A percentile compares a stretch with the other conserved stretches of the same genome.
These are phyloP conservation scores for Bothriochloa decipiens DNA, from an alignment of 176 grass and related monocot species.

Conservation along the genomic window DNA sequence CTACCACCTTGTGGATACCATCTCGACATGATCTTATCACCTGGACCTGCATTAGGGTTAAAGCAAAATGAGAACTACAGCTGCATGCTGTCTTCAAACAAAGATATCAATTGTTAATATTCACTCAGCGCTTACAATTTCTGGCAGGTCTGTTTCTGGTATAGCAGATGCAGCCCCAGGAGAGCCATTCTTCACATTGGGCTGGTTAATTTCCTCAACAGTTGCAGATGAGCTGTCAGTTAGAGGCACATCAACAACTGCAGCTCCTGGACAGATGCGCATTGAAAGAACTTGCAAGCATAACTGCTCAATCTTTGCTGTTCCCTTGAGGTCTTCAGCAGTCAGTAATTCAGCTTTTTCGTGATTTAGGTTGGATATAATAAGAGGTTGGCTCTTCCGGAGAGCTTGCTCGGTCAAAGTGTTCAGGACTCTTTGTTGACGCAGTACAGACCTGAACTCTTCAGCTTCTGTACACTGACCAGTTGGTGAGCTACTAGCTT, in stretches of 20 bases:
- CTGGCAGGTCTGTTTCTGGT: constrained; percentile 64
- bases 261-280: constrained; percentile 56
- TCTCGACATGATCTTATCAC: constrained; percentile 69
- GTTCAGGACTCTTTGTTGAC: constrained; percentile 69
- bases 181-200: constrained; percentile 44
- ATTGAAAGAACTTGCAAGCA: constrained; percentile 88
- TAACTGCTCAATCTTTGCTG: constrained; percentile 71
- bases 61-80: constrained; percentile 21
- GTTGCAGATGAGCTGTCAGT: constrained; percentile 44
- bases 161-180: constrained; percentile 47
- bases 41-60: constrained; percentile 61
- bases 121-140: constrained; percentile 75
- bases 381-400: constrained; percentile 82
- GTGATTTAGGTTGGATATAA: constrained; percentile 81
- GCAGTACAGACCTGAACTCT: constrained; percentile 66
- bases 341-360: constrained; percentile 60
- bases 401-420: constrained; percentile 93
- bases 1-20: constrained; percentile 81
- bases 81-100: constrained; percentile 26
- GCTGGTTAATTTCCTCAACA: constrained; percentile 42
- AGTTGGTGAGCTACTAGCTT: constrained; percentile 41
- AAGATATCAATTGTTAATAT: not conserved
- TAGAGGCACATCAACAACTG: constrained; percentile 46
- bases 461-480: constrained; percentile 58
- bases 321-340: constrained; percentile 56